Evolutionary conservation across 2,329 filamentous ascomycete species (phyloP), one percentile per base, ranked within the genome.

Genomic region (Pseudogymnoascus sp.): DNA sequence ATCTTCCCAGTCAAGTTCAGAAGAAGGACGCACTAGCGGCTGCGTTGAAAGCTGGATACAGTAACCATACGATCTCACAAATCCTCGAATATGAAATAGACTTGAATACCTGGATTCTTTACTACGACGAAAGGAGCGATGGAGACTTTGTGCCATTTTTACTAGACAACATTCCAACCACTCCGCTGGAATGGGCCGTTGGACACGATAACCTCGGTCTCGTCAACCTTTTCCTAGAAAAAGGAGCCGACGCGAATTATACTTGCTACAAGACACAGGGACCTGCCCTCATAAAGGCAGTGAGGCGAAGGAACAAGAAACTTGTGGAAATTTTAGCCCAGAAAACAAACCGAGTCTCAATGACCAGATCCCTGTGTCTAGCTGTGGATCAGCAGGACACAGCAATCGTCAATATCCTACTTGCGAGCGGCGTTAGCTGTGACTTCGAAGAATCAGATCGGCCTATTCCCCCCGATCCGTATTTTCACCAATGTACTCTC

Each of bases 391-490:
- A 63, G 59, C 64, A 65, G 62, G 59, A 68, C 60, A 64, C 16
- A 46, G 34, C 62, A 42, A 64, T 68, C 53, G 64, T 66, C 60
- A 66, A 67, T 42, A 56, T 65, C 46, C 60, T 68, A 56, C 60
- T 68, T 40, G 64, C 37, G 31, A 66, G 65, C 56, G 64, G 64
- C 23, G 66, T 65, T 61, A 59, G 61, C 36, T 66, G 66, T 60
- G 60, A 67, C 61, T 69, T 69, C 63, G 61, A 68, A 65, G 66
- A 69, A 60, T 62, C 49, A 37, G 66, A 69, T 63, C 65, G 65
- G 63, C 64, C 67, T 40, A 16, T 1, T 5, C 38, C 38, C 16
- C 38, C 38, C 4, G 9, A 53, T 64, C 53, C 64, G 2, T 21
- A 2, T 34, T 34, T 5, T 3, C 2, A 34, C 56, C 3, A 38